phyloP scores from a whole-genome alignment of 176 grass and related monocot species.

The Echinochloa phyllopogon region DNA sequence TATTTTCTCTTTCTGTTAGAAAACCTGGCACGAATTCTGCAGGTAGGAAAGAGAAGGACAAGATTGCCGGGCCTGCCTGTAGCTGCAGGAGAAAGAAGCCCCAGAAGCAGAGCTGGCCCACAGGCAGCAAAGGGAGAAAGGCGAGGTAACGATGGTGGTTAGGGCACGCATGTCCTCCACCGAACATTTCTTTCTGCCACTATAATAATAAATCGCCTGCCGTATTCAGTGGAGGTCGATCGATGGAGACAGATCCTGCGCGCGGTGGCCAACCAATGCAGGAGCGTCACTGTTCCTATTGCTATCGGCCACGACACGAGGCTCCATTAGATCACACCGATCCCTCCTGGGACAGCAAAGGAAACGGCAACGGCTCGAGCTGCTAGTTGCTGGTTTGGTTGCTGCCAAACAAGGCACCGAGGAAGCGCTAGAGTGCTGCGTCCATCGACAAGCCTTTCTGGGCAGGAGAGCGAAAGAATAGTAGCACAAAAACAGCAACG shows the following conservation, averaged over 20 bases:
- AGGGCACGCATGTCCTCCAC: not conserved
- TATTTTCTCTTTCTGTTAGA: not conserved
- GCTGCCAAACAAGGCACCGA: not conserved
- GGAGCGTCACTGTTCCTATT: not conserved
- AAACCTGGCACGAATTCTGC: not conserved
- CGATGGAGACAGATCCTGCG: not conserved
- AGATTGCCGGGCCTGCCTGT: not conserved
- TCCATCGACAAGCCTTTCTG: not conserved
- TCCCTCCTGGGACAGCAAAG: not conserved
- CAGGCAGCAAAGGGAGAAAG: conserved; percentile 3
- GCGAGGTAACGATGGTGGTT: not conserved
- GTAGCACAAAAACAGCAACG: not conserved
- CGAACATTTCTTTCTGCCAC: conserved; percentile 31
- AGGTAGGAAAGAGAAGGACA: not conserved
- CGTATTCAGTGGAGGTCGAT: not conserved
- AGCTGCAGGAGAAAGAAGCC: not conserved
- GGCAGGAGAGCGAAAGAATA: not conserved
- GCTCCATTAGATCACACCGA: not conserved
- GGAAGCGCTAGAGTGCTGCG: not conserved
- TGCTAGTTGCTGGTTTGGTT: too few relatives aligned
- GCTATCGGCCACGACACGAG: not conserved
- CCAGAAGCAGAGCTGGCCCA: not conserved
- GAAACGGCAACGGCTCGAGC: not conserved
- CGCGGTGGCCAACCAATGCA: not conserved
- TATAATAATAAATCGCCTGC: conserved; percentile 1